Base-by-base conservation (phyloP, 495 filamentous ascomycete species). In the Oleoguttula mirabilis region DNA sequence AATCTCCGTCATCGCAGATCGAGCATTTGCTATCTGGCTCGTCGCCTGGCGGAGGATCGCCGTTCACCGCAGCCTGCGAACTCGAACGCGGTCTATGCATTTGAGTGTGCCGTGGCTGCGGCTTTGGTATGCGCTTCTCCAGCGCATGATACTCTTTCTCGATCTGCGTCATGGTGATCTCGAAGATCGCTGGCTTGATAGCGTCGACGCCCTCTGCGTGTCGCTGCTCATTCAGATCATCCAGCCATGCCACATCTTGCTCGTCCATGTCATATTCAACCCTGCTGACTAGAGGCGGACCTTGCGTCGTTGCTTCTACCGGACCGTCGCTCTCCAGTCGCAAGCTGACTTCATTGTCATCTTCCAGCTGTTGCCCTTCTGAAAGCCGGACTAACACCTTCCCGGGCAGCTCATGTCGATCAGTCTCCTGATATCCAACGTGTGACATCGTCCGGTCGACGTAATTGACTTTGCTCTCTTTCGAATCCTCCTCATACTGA, bases 241-340 rank as follows among this genome's bases (percentile, higher is more conserved):
- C 81, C 19, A 99, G 67, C 90, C 92, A 96, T 63, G 87, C 82
- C 40, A 92, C 87, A 58, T 99, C 90, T 56, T 99, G 90, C 61
- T 96, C 90, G 55, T 99, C 90, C 90, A 99, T 96, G 52, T 99
- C 90, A 54, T 99, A 99, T 53, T 99, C 90, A 30, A 95, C 90
- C 23, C 84, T 75, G 28, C 85, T 82, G 21, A 84, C 72, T 1
- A 60, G 46, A 10, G 59, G 54, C 28, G 60, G 63, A 6, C 62
- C 40, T 2, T 48, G 52, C 5, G 43, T 35, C 28, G 65, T 55
- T n/a, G n/a, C n/a, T 49, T 73, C 73, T 4, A 64, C 56, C 22
- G 86, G 80, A 8, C 72, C 76, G 22, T 88, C 83, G 11, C 60
- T 63, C 25, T 68, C 74, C 0, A 69, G 52, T 12, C 68, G 64